Evolutionary conservation across 2,329 filamentous ascomycete species (phyloP).

Genomic region (Elsinoe perseae): DNA sequence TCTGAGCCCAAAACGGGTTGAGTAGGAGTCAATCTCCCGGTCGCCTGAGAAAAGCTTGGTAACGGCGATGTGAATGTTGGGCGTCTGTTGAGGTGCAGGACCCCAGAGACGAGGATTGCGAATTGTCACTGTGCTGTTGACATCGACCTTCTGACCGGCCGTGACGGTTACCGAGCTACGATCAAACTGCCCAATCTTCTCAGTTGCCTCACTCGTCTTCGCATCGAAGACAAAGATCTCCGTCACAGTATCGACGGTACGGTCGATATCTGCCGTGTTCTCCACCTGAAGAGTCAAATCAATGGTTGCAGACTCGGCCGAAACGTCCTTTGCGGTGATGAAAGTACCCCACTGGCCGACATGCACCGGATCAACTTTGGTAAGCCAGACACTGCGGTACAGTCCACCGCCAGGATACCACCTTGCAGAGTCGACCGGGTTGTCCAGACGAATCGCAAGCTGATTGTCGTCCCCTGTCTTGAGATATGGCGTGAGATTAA

Average conservation of each 20-base stretch:
- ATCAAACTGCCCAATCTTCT: slow-evolving; percentile 33
- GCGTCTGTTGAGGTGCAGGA: slow-evolving; percentile 39
- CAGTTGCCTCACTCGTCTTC: slow-evolving; percentile 18
- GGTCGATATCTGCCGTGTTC: slow-evolving; percentile 33
- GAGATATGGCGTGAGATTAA: slow-evolving; percentile 43
- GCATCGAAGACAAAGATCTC: slow-evolving; percentile 36
- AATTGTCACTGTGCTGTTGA: slow-evolving; percentile 33
- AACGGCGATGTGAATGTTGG: slow-evolving; percentile 43
- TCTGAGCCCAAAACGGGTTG: slow-evolving; percentile 47
- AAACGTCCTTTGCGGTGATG: slow-evolving; percentile 41
- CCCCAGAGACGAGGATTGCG: slow-evolving; percentile 43
- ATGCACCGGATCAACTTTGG: slow-evolving; percentile 41
- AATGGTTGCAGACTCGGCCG: slow-evolving; percentile 39
- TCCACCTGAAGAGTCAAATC: slow-evolving; percentile 41
- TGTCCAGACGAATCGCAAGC: slow-evolving; percentile 47
- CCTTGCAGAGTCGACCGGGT: slow-evolving; percentile 41
- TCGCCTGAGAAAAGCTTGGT: slow-evolving; percentile 32
- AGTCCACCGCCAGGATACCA: slow-evolving; percentile 51
- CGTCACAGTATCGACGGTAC: slow-evolving; percentile 35
- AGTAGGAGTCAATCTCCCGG: slow-evolving; percentile 37
- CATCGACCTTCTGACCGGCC: slow-evolving; percentile 28
- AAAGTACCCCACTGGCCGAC: slow-evolving; percentile 46
- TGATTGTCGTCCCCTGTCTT: slow-evolving; percentile 32
- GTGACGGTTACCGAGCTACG: slow-evolving; percentile 26
- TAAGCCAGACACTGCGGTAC: slow-evolving; percentile 50